phyloP scores from a whole-genome alignment of 106 monocot species.

The Acorus gramineus region DNA sequence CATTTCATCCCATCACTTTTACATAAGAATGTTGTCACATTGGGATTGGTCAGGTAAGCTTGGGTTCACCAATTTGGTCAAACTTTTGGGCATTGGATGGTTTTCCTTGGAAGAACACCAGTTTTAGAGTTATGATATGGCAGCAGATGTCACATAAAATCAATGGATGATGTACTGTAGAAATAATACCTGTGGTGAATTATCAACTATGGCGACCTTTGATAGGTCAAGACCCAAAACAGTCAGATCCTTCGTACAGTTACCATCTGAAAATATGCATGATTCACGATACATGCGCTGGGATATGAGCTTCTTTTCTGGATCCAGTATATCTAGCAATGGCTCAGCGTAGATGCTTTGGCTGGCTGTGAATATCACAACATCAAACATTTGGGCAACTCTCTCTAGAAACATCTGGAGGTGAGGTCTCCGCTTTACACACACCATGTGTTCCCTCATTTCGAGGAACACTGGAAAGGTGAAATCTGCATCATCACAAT shows the following conservation, averaged over 20 bases:
- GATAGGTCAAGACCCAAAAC: constrained; percentile 66
- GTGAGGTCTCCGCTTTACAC: constrained; percentile 66
- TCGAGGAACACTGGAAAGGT: constrained; percentile 68
- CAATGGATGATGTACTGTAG: not conserved
- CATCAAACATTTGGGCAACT: constrained; percentile 66
- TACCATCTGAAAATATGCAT: constrained; percentile 79
- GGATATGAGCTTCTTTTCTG: constrained; percentile 52
- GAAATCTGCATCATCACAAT: constrained; percentile 72
- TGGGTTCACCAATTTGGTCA: no score
- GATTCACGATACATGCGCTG: constrained; percentile 78
- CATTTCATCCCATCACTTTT: no score
- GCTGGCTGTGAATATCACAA: constrained; percentile 93
- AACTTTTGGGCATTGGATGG: no score
- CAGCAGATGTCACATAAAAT: not conserved
- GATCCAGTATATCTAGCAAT: constrained; percentile 74
- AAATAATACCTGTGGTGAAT: constrained; percentile 62
- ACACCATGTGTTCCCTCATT: constrained; percentile 73
- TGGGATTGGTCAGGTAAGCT: no score
- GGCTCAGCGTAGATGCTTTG: constrained; percentile 86
- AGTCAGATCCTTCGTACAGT: constrained; percentile 72
- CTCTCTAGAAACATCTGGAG: constrained; percentile 76
- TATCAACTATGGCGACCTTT: constrained; percentile 73
- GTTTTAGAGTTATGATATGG: no score
- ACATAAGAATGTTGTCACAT: no score
- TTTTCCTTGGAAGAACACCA: no score